phyloP scores from a whole-genome alignment of 2,329 filamentous ascomycete species.

The Aureobasidium sp. region DNA sequence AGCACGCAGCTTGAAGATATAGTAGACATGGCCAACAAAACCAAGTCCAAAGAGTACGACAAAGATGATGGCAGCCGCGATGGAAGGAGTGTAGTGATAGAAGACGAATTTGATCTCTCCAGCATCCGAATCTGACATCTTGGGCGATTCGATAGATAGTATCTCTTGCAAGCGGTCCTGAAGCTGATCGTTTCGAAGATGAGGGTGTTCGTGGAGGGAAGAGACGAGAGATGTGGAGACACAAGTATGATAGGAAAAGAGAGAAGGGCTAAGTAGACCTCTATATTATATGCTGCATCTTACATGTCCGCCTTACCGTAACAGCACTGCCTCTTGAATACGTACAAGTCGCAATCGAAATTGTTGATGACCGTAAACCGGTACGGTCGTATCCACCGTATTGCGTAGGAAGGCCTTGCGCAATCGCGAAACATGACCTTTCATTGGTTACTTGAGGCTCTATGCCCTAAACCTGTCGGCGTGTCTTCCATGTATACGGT shows the following conservation, averaged over 20 bases:
- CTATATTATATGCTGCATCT: not conserved
- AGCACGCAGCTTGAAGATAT: not conserved
- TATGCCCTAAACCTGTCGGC: not conserved
- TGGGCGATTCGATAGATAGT: not conserved
- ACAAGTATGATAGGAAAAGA: not conserved
- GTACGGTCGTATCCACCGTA: conserved; percentile 5
- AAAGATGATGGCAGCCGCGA: conserved; percentile 7
- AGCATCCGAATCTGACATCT: not conserved
- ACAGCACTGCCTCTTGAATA: not conserved
- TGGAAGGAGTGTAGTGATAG: conserved; percentile 5
- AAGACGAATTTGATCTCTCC: not conserved
- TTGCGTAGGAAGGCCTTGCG: not conserved
- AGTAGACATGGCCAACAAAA: not conserved
- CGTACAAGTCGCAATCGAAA: not conserved
- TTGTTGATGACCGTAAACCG: not conserved
- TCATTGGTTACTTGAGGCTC: not conserved
- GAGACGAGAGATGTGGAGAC: not conserved
- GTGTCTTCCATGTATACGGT: not conserved
- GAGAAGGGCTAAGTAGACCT: not conserved
- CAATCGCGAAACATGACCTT: not conserved
- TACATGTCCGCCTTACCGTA: not conserved
- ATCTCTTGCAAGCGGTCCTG: too few species aligned
- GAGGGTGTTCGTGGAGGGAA: not conserved
- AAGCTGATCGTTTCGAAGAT: not conserved
- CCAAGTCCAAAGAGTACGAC: not conserved